Evolutionary conservation across 2,329 filamentous ascomycete species (phyloP).

Genomic region (Colletotrichum tamarilloi): DNA sequence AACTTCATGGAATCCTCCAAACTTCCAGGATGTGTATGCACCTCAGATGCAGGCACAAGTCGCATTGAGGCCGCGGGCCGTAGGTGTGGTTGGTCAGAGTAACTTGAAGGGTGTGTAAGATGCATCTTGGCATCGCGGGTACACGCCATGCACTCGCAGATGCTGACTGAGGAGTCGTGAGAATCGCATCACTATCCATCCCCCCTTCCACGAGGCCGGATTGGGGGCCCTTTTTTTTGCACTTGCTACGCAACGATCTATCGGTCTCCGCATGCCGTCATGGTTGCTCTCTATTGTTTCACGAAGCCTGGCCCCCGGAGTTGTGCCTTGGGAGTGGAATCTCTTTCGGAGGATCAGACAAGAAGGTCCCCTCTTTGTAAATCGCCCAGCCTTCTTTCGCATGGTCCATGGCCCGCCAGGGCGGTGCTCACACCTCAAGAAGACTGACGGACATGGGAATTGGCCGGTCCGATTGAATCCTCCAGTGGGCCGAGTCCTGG

Average conservation of each 20-base stretch:
- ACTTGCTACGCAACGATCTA: not conserved
- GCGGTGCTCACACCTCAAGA: not conserved
- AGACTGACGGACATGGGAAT: not conserved
- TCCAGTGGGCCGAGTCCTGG: constrained; percentile 18
- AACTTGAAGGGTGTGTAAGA: constrained; percentile 10
- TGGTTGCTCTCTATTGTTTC: not conserved
- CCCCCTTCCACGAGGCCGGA: not conserved
- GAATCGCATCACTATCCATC: not conserved
- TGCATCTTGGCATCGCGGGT: constrained; percentile 25
- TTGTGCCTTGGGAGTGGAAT: constrained; percentile 3
- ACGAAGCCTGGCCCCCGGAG: not conserved
- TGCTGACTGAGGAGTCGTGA: not conserved
- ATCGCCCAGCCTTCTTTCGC: not conserved
- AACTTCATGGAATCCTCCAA: constrained; percentile 1
- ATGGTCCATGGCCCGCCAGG: not conserved
- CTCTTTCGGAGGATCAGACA: not conserved
- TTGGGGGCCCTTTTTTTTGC: not conserved
- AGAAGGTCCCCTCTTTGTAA: not conserved
- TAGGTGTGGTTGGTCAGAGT: constrained; percentile 1
- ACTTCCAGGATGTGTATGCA: constrained; percentile 7
- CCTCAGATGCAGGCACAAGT: constrained; percentile 29
- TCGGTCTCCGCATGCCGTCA: constrained; percentile 20
- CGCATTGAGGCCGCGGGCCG: not conserved
- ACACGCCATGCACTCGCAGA: constrained; percentile 6
- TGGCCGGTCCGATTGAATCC: constrained; percentile 2